phyloP scores from a whole-genome alignment of 1,284 basidiomycete species.

The Cystobasidiaceae sp. region DNA sequence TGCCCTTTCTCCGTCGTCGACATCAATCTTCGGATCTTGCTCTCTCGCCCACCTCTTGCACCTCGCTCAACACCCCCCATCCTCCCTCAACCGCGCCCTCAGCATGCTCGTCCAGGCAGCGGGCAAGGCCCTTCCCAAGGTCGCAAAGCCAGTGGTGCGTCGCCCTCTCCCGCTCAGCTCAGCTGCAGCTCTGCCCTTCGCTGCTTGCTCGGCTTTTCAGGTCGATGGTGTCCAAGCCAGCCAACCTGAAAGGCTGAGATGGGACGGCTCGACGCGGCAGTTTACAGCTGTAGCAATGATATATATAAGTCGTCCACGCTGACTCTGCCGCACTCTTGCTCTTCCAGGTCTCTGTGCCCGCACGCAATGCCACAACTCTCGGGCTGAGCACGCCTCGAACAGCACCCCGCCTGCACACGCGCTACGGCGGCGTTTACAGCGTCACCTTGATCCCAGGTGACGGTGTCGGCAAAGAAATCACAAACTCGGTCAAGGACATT shows the following conservation, averaged over 20 bases:
- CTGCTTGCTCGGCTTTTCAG: too few relatives aligned
- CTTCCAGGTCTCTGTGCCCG: constrained; percentile 17
- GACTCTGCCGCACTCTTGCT: background rate
- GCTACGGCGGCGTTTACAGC: constrained; percentile 90
- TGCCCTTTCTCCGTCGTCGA: too few relatives aligned
- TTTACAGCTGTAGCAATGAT: too few relatives aligned
- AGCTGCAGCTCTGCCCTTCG: background rate
- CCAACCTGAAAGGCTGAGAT: too few relatives aligned
- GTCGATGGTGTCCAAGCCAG: too few relatives aligned
- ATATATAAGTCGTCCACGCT: too few relatives aligned
- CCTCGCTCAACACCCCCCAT: too few relatives aligned
- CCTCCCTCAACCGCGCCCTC: too few relatives aligned
- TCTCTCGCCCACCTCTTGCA: too few relatives aligned
- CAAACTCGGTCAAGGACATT: constrained; percentile 97
- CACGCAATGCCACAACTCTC: constrained; percentile 19
- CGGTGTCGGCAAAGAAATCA: constrained; percentile 94
- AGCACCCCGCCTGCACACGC: constrained; percentile 58
- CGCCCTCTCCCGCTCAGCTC: background rate
- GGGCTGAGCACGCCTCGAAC: constrained; percentile 3
- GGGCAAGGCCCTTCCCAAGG: constrained; percentile 16
- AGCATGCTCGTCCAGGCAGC: constrained; percentile 25
- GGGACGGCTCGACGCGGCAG: too few relatives aligned
- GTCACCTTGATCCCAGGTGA: constrained; percentile 59
- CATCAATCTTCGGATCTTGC: too few relatives aligned
- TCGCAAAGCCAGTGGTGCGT: constrained; percentile 18